These are phyloP conservation scores for Trypanosoma cruzi DNA, from an alignment of 208 protist species.

Conservation along the genomic window DNA sequence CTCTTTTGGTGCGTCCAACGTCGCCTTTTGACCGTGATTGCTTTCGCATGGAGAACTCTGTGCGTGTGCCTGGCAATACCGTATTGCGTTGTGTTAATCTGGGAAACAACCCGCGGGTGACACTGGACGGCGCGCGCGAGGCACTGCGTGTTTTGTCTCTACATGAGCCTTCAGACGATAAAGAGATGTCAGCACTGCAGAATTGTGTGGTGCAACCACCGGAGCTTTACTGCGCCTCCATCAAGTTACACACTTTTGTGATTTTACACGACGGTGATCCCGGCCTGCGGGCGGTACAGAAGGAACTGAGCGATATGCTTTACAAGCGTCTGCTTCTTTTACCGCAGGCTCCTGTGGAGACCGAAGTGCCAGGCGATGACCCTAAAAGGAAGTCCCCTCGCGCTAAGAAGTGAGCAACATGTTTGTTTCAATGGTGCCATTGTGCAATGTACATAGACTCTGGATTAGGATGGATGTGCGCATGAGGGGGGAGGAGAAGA, in stretches of 20 bases:
- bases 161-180: constrained; percentile 60
- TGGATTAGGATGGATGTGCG: background rate
- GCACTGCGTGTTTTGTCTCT: constrained; percentile 64
- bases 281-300: constrained; percentile 48
- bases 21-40: constrained; percentile 77
- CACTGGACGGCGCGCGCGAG: constrained; percentile 56
- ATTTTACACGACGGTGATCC: constrained; percentile 29
- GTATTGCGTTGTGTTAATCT: constrained; percentile 83
- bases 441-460: background rate
- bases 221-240: constrained; percentile 71
- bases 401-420: constrained; percentile 20
- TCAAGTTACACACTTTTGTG: constrained; percentile 56
- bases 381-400: constrained; percentile 15
- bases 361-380: constrained; percentile 4
- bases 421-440: background rate
- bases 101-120: constrained; percentile 67
- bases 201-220: constrained; percentile 35
- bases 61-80: constrained; percentile 85
- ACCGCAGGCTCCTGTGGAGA: constrained; percentile 6
- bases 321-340: constrained; percentile 23
- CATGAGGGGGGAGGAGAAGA: background rate
- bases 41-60: constrained; percentile 50
- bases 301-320: constrained; percentile 41
- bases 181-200: constrained; percentile 60
- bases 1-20: constrained; percentile 41